Evolutionary conservation across 306 rosid genomes (phyloP).

Genomic region (Pueraria montana): DNA sequence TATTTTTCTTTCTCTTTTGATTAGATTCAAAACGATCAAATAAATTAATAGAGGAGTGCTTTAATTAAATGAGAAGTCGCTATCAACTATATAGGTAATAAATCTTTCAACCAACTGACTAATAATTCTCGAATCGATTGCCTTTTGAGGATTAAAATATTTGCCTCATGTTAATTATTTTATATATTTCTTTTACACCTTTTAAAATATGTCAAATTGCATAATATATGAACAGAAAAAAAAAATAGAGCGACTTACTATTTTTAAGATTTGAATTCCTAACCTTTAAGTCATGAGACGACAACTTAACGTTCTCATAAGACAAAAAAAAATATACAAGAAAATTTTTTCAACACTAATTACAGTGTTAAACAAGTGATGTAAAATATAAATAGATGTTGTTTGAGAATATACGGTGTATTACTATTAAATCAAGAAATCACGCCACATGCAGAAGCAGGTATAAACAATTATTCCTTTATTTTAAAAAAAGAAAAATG

Average conservation of each 20-base stretch:
- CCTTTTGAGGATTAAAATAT: conserved; percentile 1
- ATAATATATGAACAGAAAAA: not conserved
- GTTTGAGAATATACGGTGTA: conserved; percentile 25
- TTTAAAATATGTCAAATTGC: conserved; percentile 5
- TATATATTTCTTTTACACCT: not conserved
- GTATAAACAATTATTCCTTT: conserved; percentile 22
- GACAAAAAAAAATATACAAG: not conserved
- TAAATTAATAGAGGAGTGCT: conserved; percentile 20
- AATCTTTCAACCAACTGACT: conserved; percentile 54
- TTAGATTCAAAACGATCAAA: conserved; percentile 36
- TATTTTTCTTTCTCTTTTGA: conserved; percentile 34
- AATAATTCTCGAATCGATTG: conserved; percentile 42
- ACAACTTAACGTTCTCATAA: not conserved
- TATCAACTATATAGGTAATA: conserved; percentile 46
- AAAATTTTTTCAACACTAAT: not conserved
- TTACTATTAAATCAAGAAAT: conserved; percentile 38
- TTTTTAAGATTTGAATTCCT: not conserved
- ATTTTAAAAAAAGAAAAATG: not conserved
- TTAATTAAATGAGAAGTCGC: conserved; percentile 43
- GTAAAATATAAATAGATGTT: not conserved
- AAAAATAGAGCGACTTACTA: not conserved
- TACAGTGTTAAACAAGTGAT: not conserved
- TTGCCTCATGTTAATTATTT: not conserved
- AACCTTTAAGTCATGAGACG: conserved; percentile 2
- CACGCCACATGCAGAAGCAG: conserved; percentile 47